A percentile compares a stretch with the other conserved stretches of the same genome.
Conservation (phyloP, 441 rosid genomes). For the Pelargonium myrrhifolium region DNA sequence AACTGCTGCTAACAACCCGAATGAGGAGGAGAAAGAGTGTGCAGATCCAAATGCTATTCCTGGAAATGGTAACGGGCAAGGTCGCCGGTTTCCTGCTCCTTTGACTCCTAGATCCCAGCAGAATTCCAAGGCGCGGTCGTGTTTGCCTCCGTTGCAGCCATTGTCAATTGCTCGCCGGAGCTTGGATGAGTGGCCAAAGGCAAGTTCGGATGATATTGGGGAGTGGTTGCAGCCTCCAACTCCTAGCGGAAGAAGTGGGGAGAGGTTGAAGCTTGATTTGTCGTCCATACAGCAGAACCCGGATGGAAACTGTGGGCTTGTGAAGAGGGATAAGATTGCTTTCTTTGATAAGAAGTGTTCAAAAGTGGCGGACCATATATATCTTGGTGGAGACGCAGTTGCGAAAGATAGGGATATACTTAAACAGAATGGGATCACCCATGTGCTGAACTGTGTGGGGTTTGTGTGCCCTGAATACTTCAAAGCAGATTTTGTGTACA, state of each 20-base stretch:
- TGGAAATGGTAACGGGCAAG: conserved; percentile 36
- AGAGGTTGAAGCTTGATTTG: conserved; percentile 86
- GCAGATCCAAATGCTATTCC: conserved; percentile 36
- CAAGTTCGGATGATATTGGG: conserved; percentile 87
- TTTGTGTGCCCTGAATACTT: conserved; percentile 95
- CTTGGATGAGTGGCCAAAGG: conserved; percentile 91
- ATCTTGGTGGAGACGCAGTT: conserved; percentile 94
- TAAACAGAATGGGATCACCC: conserved; percentile 76
- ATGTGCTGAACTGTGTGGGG: conserved; percentile 88
- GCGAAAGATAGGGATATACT: conserved; percentile 74
- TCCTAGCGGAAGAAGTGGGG: conserved; percentile 71
- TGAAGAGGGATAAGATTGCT: conserved; percentile 87
- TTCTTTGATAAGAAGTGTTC: conserved; percentile 92
- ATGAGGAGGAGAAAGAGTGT: conserved; percentile 43
- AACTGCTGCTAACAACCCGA: conserved; percentile 53
- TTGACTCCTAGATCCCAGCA: conserved; percentile 89
- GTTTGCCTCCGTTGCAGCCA: conserved; percentile 93
- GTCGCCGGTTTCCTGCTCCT: conserved; percentile 55
- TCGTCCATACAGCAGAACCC: conserved; percentile 63
- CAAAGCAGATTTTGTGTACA: conserved; percentile 74
- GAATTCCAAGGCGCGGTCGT: conserved; percentile 68
- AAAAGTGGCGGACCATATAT: conserved; percentile 84
- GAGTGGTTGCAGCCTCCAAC: conserved; percentile 94
- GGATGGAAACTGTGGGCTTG: conserved; percentile 59
- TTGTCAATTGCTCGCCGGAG: conserved; percentile 82